Conservation (phyloP, 257 asterid genomes). For the Avicennia marina region DNA sequence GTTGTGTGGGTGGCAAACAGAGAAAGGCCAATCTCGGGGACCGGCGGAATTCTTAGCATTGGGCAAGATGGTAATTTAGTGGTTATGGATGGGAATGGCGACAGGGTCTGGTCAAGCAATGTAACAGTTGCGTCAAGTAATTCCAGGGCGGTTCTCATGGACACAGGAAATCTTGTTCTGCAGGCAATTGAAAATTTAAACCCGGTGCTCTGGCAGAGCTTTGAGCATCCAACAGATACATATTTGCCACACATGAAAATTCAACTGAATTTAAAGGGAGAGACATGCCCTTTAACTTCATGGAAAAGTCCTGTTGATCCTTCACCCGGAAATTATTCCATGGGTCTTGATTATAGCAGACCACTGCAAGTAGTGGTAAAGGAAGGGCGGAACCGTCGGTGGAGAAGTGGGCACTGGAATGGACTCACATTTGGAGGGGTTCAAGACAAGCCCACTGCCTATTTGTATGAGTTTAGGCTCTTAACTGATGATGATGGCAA, state of each 20-base stretch:
- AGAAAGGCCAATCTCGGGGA: too few relatives aligned
- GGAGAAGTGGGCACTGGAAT: slow-evolving; percentile 81
- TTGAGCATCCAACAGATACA: slow-evolving; percentile 53
- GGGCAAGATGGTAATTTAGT: too few relatives aligned
- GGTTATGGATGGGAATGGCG: too few relatives aligned
- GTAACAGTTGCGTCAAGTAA: slow-evolving; percentile 22
- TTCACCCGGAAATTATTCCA: slow-evolving; percentile 46
- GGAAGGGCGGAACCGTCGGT: slow-evolving; percentile 50
- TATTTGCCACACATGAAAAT: slow-evolving; percentile 55
- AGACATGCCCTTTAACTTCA: slow-evolving; percentile 37
- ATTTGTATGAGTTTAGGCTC: slow-evolving; percentile 44
- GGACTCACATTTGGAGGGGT: slow-evolving; percentile 52
- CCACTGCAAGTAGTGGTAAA: slow-evolving; percentile 72
- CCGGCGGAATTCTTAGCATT: too few relatives aligned
- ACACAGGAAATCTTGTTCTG: slow-evolving; percentile 46
- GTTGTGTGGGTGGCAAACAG: too few relatives aligned
- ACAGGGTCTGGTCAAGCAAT: slow-evolving; percentile 40
- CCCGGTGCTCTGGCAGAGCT: slow-evolving; percentile 45
- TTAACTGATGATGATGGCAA: slow-evolving; percentile 15
- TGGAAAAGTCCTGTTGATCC: slow-evolving; percentile 67
- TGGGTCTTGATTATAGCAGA: slow-evolving; percentile 68
- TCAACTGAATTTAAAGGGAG: slow-evolving; percentile 20
- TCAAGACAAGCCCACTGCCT: slow-evolving; percentile 24
- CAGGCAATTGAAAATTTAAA: not conserved
- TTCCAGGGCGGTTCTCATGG: slow-evolving; percentile 36